These are phyloP conservation scores for Chaetomium cochliodes DNA, from an alignment of 495 filamentous ascomycete genomes.

Conservation along the genomic window DNA sequence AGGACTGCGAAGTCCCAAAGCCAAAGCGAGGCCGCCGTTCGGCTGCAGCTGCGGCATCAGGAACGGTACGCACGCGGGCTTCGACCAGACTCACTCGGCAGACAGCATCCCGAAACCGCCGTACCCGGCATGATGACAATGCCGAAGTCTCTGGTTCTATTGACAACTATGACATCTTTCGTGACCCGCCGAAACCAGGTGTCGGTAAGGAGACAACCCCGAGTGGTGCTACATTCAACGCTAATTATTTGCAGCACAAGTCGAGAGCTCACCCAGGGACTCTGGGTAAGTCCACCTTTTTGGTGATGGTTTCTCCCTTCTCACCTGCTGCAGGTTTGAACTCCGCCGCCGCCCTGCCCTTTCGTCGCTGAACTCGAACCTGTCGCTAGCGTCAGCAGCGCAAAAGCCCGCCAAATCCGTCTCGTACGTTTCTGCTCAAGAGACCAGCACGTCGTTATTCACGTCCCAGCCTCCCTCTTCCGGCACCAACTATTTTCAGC, in stretches of 20 bases:
- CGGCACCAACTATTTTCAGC: conserved; percentile 35
- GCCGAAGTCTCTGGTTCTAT: conserved; percentile 19
- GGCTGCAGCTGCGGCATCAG: conserved; percentile 9
- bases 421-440: conserved; percentile 23
- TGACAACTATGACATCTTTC: conserved; percentile 38
- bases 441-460: conserved; percentile 22
- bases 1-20: conserved; percentile 24
- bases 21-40: conserved; percentile 33
- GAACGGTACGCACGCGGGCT: conserved; percentile 19
- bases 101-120: conserved; percentile 15
- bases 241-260: conserved; percentile 27
- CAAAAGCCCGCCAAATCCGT: conserved; percentile 21
- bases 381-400: conserved; percentile 16
- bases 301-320: neutral
- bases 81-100: conserved; percentile 28
- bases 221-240: neutral
- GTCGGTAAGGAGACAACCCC: conserved; percentile 27
- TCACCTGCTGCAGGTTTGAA: conserved; percentile 25
- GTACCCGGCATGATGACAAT: conserved; percentile 15
- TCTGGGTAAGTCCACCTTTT: conserved; percentile 27
- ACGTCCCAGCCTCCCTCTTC: conserved; percentile 24
- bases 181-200: conserved; percentile 32
- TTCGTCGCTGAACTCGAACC: conserved; percentile 30
- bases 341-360: conserved; percentile 31
- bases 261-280: conserved; percentile 34